These are phyloP conservation scores for Solanum clarkiae DNA, from an alignment of 257 asterid species.

Conservation along the genomic window DNA sequence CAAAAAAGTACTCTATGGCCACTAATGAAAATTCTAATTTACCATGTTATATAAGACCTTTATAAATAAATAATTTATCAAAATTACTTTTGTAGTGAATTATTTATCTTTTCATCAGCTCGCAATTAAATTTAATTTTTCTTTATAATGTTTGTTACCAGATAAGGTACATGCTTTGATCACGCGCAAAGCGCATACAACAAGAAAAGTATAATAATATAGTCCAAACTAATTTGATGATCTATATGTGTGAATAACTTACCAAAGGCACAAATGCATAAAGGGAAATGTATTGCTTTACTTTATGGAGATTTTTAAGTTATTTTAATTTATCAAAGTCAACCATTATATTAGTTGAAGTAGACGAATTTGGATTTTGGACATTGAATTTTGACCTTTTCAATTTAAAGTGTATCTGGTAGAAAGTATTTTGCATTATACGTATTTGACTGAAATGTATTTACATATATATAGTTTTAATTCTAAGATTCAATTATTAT, in stretches of 20 bases:
- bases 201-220: background rate
- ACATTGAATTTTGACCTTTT: constrained; percentile 8
- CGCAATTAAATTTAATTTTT: too few species aligned
- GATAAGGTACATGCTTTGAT: too few species aligned
- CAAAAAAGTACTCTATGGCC: too few species aligned
- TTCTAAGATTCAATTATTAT: background rate
- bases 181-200: too few species aligned
- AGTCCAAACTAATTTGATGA: background rate
- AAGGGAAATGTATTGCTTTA: background rate
- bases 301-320: background rate
- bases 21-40: too few species aligned
- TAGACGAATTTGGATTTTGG: constrained; percentile 1
- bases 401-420: background rate
- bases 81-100: too few species aligned
- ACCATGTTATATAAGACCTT: too few species aligned
- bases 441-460: background rate
- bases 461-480: background rate
- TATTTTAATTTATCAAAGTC: background rate
- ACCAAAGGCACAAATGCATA: background rate
- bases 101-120: too few species aligned
- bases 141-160: too few species aligned
- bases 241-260: background rate
- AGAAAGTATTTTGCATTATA: background rate
- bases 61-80: too few species aligned
- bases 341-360: constrained; percentile 4